Percentiles rank a stretch among this genome's conserved stretches.
These are phyloP conservation scores for Apiotrichum mycotoxinovorans DNA, from an alignment of 1,284 basidiomycete genomes.

Conservation along the genomic window DNA sequence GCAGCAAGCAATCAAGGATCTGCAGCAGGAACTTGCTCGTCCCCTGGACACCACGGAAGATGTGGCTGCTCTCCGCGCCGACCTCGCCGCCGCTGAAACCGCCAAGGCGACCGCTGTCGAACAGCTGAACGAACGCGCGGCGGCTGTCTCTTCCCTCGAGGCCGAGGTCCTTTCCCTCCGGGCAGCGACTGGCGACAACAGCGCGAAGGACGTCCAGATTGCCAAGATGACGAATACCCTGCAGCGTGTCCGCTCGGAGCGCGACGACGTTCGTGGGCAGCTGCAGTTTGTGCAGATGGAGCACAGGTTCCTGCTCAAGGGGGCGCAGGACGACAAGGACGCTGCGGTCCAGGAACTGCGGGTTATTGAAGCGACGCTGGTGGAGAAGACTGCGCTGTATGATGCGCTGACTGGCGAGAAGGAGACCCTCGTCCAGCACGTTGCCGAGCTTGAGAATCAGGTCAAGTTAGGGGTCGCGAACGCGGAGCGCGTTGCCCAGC, in stretches of 20 bases:
- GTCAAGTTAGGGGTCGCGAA: not conserved
- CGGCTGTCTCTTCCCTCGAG: not conserved
- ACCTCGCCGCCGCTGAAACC: not conserved
- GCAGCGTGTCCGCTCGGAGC: slow-evolving; percentile 14
- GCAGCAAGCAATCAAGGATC: not conserved
- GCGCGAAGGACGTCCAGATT: not conserved
- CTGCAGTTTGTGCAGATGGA: slow-evolving; percentile 13
- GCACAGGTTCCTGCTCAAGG: slow-evolving; percentile 5
- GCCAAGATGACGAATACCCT: slow-evolving; percentile 13
- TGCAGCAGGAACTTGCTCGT: slow-evolving; percentile 11
- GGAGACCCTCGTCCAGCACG: not conserved
- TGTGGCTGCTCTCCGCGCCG: slow-evolving; percentile 7
- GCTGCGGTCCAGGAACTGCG: not conserved
- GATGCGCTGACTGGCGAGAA: not conserved
- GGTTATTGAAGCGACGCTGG: not conserved
- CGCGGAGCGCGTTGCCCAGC: not conserved
- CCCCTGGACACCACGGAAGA: slow-evolving; percentile 28
- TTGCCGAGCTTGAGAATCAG: not conserved
- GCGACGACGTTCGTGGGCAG: slow-evolving; percentile 14
- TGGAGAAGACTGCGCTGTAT: not conserved
- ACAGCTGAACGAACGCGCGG: not conserved
- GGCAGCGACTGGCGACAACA: no score
- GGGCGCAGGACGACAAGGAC: not conserved
- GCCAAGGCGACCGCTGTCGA: not conserved
- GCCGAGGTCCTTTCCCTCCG: not conserved